phyloP scores from a whole-genome alignment of 305 asterid species.

The Fraxinus platypoda region DNA sequence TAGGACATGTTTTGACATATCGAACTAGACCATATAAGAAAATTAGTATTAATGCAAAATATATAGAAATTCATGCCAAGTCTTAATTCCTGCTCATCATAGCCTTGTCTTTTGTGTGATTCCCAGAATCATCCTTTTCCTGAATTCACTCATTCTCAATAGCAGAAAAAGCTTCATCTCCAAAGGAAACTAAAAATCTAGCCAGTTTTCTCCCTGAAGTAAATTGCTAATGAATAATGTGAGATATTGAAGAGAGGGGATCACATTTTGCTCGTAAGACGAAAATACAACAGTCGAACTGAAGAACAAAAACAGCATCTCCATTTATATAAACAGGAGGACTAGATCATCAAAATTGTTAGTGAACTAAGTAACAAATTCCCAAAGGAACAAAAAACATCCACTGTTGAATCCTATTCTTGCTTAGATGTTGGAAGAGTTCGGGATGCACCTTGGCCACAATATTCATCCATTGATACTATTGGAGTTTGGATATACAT shows the following conservation, averaged over 20 bases:
- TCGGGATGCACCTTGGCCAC: constrained; percentile 5
- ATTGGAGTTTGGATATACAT: constrained; percentile 16
- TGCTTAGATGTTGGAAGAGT: not conserved
- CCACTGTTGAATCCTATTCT: not conserved
- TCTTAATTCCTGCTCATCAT: not conserved
- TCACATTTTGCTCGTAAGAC: not conserved
- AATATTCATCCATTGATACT: constrained; percentile 14
- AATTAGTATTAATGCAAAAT: not conserved
- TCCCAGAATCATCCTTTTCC: not conserved
- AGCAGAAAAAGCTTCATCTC: not conserved
- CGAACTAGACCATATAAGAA: too few relatives aligned
- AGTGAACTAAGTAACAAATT: not conserved
- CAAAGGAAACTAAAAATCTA: not conserved
- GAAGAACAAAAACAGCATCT: not conserved
- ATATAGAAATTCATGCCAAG: not conserved
- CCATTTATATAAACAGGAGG: not conserved
- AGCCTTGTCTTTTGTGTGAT: not conserved
- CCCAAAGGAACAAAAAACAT: not conserved
- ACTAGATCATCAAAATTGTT: not conserved
- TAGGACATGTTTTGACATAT: too few relatives aligned
- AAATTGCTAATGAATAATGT: not conserved
- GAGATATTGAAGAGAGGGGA: not conserved
- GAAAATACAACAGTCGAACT: not conserved
- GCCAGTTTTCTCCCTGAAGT: not conserved
- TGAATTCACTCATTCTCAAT: not conserved